A percentile compares a stretch with the other conserved stretches of the same genome.
These are phyloP conservation scores for Creolimax fragrantissima DNA, from an alignment of 78 protist species.

Conservation along the genomic window DNA sequence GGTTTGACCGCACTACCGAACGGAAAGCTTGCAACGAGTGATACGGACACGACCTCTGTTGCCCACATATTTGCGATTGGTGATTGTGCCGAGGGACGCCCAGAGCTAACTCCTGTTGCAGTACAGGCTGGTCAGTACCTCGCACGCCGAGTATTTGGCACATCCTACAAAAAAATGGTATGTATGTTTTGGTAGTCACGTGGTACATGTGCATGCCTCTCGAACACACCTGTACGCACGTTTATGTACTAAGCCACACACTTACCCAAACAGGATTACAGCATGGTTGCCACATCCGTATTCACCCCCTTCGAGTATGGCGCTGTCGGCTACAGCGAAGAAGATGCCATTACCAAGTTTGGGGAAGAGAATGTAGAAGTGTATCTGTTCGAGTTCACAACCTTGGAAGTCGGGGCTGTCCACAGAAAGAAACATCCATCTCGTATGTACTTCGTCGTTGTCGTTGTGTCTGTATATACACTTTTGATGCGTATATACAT, in stretches of 20 bases:
- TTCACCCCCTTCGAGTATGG: slow-evolving; percentile 94
- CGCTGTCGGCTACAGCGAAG: slow-evolving; percentile 68
- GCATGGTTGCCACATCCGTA: slow-evolving; percentile 79
- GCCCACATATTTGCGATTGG: slow-evolving; percentile 74
- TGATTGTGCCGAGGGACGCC: slow-evolving; percentile 41
- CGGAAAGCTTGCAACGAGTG: slow-evolving; percentile 43
- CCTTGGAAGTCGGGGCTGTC: slow-evolving; percentile 67
- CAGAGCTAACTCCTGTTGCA: slow-evolving; percentile 94
- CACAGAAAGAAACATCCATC: slow-evolving; percentile 41
- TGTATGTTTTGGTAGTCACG: no score
- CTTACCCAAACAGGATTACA: slow-evolving; percentile 27
- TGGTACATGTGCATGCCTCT: no score
- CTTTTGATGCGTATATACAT: neutral
- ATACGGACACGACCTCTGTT: slow-evolving; percentile 65
- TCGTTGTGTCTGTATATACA: neutral
- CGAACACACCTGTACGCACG: no score
- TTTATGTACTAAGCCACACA: no score
- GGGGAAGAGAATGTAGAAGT: slow-evolving; percentile 78
- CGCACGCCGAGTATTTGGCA: slow-evolving; percentile 62
- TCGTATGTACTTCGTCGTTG: neutral
- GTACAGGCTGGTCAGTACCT: slow-evolving; percentile 69
- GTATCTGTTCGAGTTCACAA: slow-evolving; percentile 32
- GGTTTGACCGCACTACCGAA: neutral
- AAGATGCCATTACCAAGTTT: slow-evolving; percentile 54
- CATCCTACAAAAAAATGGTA: slow-evolving; percentile 21